Conservation (phyloP, 331 rosid species). For the Erythrophleum ivorense region DNA sequence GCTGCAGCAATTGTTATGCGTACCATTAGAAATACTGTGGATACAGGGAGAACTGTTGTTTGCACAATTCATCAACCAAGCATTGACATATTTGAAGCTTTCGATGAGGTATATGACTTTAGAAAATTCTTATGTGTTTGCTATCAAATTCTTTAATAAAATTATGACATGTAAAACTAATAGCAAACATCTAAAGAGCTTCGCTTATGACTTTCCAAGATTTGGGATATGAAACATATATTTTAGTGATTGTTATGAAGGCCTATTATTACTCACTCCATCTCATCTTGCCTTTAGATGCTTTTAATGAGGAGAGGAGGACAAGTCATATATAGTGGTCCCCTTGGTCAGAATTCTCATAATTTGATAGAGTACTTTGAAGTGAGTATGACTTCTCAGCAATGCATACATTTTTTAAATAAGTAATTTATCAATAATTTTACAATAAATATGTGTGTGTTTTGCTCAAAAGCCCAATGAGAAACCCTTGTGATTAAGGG, state of each 20-base stretch:
- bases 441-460: not conserved
- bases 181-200: not conserved
- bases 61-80: slow-evolving; percentile 92
- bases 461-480: not conserved
- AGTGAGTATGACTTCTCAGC: slow-evolving; percentile 43
- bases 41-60: slow-evolving; percentile 74
- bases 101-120: slow-evolving; percentile 64
- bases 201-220: not conserved
- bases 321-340: slow-evolving; percentile 71
- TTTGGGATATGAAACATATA: slow-evolving; percentile 12
- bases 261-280: slow-evolving; percentile 4
- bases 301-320: slow-evolving; percentile 87
- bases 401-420: slow-evolving; percentile 22
- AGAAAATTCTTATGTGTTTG: not conserved
- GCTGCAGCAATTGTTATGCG: slow-evolving; percentile 87
- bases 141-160: not conserved
- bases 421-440: not conserved
- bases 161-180: not conserved
- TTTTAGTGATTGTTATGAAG: slow-evolving; percentile 14
- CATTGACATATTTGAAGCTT: slow-evolving; percentile 79
- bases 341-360: slow-evolving; percentile 64
- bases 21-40: slow-evolving; percentile 69
- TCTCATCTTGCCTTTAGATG: slow-evolving; percentile 53
- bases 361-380: slow-evolving; percentile 68
- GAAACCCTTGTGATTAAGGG: not conserved